Evolutionary conservation across 768 basidiomycete genomes (phyloP), one percentile per base, ranked within the genome.

Genomic region (Flagelloscypha sp.): DNA sequence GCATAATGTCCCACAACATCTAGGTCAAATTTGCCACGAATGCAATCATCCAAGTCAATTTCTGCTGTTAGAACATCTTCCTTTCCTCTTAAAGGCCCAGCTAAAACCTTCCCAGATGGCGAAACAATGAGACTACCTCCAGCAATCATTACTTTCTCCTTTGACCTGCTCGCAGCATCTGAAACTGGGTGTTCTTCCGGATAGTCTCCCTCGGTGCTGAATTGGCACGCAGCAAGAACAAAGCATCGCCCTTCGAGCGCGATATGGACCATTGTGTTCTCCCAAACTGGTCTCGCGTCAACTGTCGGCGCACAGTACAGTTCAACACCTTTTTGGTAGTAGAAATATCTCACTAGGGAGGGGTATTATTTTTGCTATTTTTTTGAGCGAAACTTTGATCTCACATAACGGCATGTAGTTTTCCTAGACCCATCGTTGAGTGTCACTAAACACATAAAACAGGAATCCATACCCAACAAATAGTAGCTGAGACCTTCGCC

Each of bases 211-310:
- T 69, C 70, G 38, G 67, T 62, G 0, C 73, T 65, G 47, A 65
- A 79, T 46, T 79, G 74, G 35, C 72, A 78, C 3, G 75, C 76
- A 10, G 72, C 66, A 17, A 82, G 58, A 33, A 82, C 80, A 52
- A 79, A 79, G 54, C 76, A 79, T 17, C 80, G 68, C 7, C 80
- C 80, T 49, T 82, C 79, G 23, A 75, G 55, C 1, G 79, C 78
- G 32, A 82, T 75, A 45, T 78, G 77, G 17, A 56, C 47, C 74
- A 80, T 78, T 1, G 72, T 68, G 38, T 58, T 54, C 43, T 63
- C 62, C 80, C 79, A 82, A 7, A 49, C 58, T 2, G 66, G 65
- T 3, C 79, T 62, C 4, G 66, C 59, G 43, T 81, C 79, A 15
- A 79, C 77, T 1, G 79, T 81, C 1, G 79, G 77, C 0, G 74